A percentile compares a stretch with the other conserved stretches of the same genome.
phyloP scores from a whole-genome alignment of 2,329 filamentous ascomycete genomes.

The Sarocladiaceae sp. region DNA sequence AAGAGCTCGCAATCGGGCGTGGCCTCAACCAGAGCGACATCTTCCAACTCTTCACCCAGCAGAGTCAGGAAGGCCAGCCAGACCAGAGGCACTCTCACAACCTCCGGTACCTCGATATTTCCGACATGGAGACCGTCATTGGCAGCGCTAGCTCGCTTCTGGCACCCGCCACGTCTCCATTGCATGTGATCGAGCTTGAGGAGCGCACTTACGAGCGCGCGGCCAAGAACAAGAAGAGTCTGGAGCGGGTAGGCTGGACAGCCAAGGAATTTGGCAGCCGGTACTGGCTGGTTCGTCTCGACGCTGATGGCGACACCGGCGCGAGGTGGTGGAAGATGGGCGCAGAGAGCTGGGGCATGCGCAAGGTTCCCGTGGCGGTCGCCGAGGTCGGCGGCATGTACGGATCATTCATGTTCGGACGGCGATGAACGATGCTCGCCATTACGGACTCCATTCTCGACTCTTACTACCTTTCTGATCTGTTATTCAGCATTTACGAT shows the following conservation, averaged over 20 bases:
- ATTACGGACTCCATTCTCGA: background rate
- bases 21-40: conserved; percentile 60
- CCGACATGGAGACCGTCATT: conserved; percentile 52
- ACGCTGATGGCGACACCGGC: conserved; percentile 31
- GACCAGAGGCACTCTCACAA: conserved; percentile 43
- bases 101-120: conserved; percentile 71
- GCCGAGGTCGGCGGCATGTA: conserved; percentile 95
- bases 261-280: conserved; percentile 61
- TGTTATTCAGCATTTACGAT: too few species aligned
- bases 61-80: too few species aligned
- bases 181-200: conserved; percentile 70
- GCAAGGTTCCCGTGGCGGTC: conserved; percentile 83
- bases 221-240: conserved; percentile 55
- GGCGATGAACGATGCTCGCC: conserved; percentile 25
- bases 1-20: conserved; percentile 69
- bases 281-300: conserved; percentile 59
- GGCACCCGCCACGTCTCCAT: conserved; percentile 53
- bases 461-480: background rate
- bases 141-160: conserved; percentile 56
- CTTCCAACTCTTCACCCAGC: conserved; percentile 52
- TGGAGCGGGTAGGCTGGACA: conserved; percentile 60
- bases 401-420: conserved; percentile 62
- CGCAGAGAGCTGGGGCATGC: conserved; percentile 77
- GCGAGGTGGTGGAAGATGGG: conserved; percentile 79
- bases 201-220: conserved; percentile 61